These are phyloP conservation scores for Triangularia verruculosa DNA, from an alignment of 2,329 filamentous ascomycete genomes.

Conservation along the genomic window DNA sequence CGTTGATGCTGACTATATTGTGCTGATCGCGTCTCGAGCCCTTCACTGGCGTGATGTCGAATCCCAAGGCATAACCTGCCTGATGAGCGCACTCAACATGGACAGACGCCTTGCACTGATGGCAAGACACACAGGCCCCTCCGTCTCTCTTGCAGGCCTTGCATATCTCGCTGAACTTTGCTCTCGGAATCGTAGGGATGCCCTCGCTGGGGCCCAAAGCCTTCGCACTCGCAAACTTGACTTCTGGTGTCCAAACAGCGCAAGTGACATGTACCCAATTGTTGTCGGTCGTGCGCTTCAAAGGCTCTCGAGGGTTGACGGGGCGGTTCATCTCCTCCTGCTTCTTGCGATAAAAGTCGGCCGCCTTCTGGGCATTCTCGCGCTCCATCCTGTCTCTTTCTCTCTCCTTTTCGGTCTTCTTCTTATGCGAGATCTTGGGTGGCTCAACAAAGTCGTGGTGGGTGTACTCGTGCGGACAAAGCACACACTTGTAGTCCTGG, in stretches of 20 bases:
- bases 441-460: constrained; percentile 82
- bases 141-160: constrained; percentile 73
- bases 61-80: constrained; percentile 77
- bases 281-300: constrained; percentile 93
- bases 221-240: constrained; percentile 85
- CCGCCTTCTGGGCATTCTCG: constrained; percentile 74
- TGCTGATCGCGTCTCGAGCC: constrained; percentile 78
- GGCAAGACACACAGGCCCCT: constrained; percentile 81
- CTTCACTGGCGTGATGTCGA: constrained; percentile 88
- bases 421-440: constrained; percentile 80
- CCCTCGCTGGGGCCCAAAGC: constrained; percentile 85
- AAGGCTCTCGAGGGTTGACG: constrained; percentile 76
- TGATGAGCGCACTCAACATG: constrained; percentile 91
- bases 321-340: constrained; percentile 85
- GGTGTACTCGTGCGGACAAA: constrained; percentile 81
- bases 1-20: constrained; percentile 74
- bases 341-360: constrained; percentile 76
- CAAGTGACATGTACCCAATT: constrained; percentile 98
- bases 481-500: constrained; percentile 83
- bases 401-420: constrained; percentile 80
- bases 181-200: constrained; percentile 73
- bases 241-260: constrained; percentile 86
- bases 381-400: constrained; percentile 85
- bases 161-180: constrained; percentile 74
- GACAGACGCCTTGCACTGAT: constrained; percentile 67